A percentile compares a stretch with the other conserved stretches of the same genome.
Conservation (phyloP, 805 yeast genomes). For the Tetrapisispora phaffii region DNA sequence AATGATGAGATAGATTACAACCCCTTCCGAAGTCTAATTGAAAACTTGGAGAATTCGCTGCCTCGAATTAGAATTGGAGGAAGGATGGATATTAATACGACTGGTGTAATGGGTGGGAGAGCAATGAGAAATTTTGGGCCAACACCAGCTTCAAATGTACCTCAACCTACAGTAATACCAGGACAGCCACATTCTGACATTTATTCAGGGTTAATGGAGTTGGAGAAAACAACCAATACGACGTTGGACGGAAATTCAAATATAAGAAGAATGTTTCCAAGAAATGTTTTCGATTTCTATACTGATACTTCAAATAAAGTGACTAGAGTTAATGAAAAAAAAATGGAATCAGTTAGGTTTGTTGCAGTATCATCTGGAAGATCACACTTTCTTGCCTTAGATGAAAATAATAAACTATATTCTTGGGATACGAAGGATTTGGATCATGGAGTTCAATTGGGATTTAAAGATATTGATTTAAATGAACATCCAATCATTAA, state of each 20-base stretch:
- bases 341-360: conserved; percentile 28
- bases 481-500: conserved; percentile 32
- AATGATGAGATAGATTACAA: conserved; percentile 28
- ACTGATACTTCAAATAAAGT: conserved; percentile 1
- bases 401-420: conserved; percentile 39
- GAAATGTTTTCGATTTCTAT: conserved; percentile 20
- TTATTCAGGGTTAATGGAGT: conserved; percentile 17
- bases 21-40: conserved; percentile 23
- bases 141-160: conserved; percentile 7
- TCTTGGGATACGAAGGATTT: conserved; percentile 48
- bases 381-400: conserved; percentile 53
- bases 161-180: neutral
- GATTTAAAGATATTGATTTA: conserved; percentile 27
- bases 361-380: conserved; percentile 52
- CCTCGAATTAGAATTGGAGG: conserved; percentile 14
- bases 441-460: conserved; percentile 36
- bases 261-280: conserved; percentile 23
- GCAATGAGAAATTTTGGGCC: conserved; percentile 10
- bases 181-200: conserved; percentile 22
- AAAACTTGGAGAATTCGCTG: conserved; percentile 16
- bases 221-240: conserved; percentile 15
- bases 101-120: conserved; percentile 11
- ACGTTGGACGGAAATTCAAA: conserved; percentile 21
- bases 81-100: conserved; percentile 13
- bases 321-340: conserved; percentile 11